Evolutionary conservation across 2,329 filamentous ascomycete genomes (phyloP), one percentile per base, ranked within the genome.

Genomic region (Colletotrichum orbiculare): DNA sequence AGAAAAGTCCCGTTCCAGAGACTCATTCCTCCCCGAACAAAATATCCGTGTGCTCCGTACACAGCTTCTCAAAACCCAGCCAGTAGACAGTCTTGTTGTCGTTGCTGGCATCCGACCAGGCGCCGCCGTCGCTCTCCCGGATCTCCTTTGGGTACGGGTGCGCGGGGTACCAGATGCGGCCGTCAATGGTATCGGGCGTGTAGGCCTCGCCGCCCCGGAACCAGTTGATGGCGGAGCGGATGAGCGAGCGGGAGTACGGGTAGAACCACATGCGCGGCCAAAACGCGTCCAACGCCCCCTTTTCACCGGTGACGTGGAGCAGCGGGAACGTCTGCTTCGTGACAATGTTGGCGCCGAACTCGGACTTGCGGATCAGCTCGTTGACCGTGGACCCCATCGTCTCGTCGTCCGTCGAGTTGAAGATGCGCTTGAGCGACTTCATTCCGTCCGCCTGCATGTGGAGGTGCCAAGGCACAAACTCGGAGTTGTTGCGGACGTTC

Each of bases 221-320:
- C 5, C 70, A 70, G 15, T 60, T 66, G 52, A 75, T 71, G 4
- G 72, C 68, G 0, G 74, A 74, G 13, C 63, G 69, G 25, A 79
- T 68, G 12, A 81, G 62, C 1, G 73, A 69, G 37, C 72, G 67
- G 15, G 71, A 71, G 54, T 74, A 75, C 4, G 76, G 77, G 46
- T 73, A 75, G 68, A 77, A 81, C 79, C 79, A 81, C 69, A 79
- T 70, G 33, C 70, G 71, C 13, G 70, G 69, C 64, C 74, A 81
- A 68, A 76, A 75, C 1, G 54, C 34, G 25, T 74, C 68, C 4
- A 78, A 60, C 15, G 66, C 69, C 3, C 72, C 71, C 67, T 81
- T 81, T 65, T 70, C 59, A 8, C 77, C 77, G 0, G 78, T 81
- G 67, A 76, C 78, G 69, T 81, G 79, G 64, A 77, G 75, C 37